Base-by-base conservation (phyloP, 176 grass and related monocot species). In the Poa annua region DNA sequence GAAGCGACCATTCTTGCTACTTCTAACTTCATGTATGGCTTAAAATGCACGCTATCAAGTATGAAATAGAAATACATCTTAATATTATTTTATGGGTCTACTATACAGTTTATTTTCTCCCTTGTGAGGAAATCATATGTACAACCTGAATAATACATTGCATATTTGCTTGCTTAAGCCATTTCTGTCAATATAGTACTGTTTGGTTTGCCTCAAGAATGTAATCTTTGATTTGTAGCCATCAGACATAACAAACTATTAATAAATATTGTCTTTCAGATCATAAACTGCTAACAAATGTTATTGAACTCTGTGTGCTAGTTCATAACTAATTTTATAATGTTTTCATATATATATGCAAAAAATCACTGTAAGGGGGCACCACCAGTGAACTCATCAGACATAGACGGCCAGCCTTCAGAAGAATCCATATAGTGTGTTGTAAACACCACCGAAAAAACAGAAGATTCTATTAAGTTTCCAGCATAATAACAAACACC, bases 11-110 rank as follows among this genome's bases (percentile, higher is more conserved):
- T n/a, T n/a, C n/a, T n/a, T n/a, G n/a, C n/a, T n/a, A n/a, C n/a
- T n/a, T n/a, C n/a, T n/a, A n/a, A 41, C 95, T 91, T 98, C 66
- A 93, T 98, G 88, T 90, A 95, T 91, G 96, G 96, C 59, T 81
- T 91, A 73, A 92, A 98, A 86, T 98, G 92, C 92, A 93, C 88
- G 0, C 80, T 98, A 80, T 95, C 96, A 93, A 90, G 96, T 98
- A 84, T 78, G 76, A 22, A 24, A 39, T 17, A 83, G 65, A 77
- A 57, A 7, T 15, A 32, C n/a, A 59, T 24, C 25, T 3, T 53
- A 54, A 62, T 82, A 54, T 38, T 16, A 6, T 20, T 32, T 62
- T 81, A 25, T 85, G 17, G 3, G 22, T 77, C 20, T 66, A 12
- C 1, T 20, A 77, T 41, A 21, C 61, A 5, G 38, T 20, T 39